A percentile compares a stretch with the other conserved stretches of the same genome.
phyloP scores from a whole-genome alignment of 176 grass and related monocot genomes.

The Musa itinerans region DNA sequence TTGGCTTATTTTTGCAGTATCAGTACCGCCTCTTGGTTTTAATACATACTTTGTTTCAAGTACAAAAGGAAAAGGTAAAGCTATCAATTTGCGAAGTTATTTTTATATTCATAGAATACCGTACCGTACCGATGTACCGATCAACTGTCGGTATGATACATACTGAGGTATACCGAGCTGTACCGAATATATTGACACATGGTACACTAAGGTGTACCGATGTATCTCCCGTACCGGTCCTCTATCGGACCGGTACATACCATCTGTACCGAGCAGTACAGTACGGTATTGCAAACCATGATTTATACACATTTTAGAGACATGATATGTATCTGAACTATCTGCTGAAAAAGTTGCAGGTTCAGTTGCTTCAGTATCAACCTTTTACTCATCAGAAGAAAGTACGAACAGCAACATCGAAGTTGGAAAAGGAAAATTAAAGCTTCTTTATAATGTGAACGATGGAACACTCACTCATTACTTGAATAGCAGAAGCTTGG shows the following conservation, averaged over 20 bases:
- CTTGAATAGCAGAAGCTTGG: slow-evolving; percentile 50
- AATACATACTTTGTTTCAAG: slow-evolving; percentile 77
- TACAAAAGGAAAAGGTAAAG: slow-evolving; percentile 50
- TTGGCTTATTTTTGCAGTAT: slow-evolving; percentile 87
- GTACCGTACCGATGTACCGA: too few species aligned
- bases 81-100: slow-evolving; percentile 9
- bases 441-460: slow-evolving; percentile 51
- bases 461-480: slow-evolving; percentile 40
- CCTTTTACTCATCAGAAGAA: slow-evolving; percentile 41
- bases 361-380: slow-evolving; percentile 38
- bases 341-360: slow-evolving; percentile 26
- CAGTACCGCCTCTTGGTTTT: slow-evolving; percentile 72
- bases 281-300: too few species aligned
- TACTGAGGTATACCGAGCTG: too few species aligned
- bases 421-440: slow-evolving; percentile 65
- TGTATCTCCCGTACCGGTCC: too few species aligned
- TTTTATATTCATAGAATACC: not conserved
- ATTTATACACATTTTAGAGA: not conserved
- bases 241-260: too few species aligned
- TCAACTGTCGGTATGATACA: too few species aligned
- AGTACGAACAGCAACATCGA: slow-evolving; percentile 37
- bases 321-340: not conserved
- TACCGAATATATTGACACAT: too few species aligned
- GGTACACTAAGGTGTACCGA: too few species aligned
- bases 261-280: too few species aligned